Conservation (phyloP, 306 rosid species). For the Rosa persica region DNA sequence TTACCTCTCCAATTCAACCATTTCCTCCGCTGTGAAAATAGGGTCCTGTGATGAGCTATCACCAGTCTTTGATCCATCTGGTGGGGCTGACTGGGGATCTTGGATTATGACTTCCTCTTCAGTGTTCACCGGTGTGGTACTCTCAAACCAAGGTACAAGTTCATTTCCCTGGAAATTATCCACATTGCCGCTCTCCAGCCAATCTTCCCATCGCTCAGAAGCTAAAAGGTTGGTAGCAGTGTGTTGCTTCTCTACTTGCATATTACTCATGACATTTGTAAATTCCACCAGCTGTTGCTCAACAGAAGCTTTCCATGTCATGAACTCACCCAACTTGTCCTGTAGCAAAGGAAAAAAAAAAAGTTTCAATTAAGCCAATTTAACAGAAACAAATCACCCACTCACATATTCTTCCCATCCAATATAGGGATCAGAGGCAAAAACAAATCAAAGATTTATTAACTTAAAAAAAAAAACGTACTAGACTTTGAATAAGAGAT, state of each 20-base stretch:
- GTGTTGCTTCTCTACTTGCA: slow-evolving; percentile 47
- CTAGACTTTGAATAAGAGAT: background rate
- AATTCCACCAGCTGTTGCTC: slow-evolving; percentile 63
- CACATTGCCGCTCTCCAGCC: slow-evolving; percentile 58
- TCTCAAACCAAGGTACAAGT: slow-evolving; percentile 63
- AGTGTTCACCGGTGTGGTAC: slow-evolving; percentile 42
- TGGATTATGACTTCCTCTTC: slow-evolving; percentile 42
- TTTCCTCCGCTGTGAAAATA: slow-evolving; percentile 34
- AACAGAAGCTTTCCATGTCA: slow-evolving; percentile 63
- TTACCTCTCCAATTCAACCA: slow-evolving; percentile 55
- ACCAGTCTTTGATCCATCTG: slow-evolving; percentile 29
- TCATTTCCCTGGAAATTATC: slow-evolving; percentile 55
- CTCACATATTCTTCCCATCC: background rate
- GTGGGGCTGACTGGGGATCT: slow-evolving; percentile 37
- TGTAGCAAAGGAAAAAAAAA: slow-evolving; percentile 29
- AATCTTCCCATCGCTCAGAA: slow-evolving; percentile 74
- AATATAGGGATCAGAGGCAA: background rate
- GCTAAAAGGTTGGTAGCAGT: slow-evolving; percentile 42
- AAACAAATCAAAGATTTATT: background rate
- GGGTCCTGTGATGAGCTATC: slow-evolving; percentile 23
- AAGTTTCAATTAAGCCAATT: slow-evolving; percentile 11
- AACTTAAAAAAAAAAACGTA: background rate
- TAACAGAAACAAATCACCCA: background rate
- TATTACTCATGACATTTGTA: slow-evolving; percentile 45
- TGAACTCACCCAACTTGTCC: slow-evolving; percentile 63